A percentile compares a stretch with the other conserved stretches of the same genome.
Conservation (phyloP, 176 grass and related monocot species). For the Bothriochloa decipiens region DNA sequence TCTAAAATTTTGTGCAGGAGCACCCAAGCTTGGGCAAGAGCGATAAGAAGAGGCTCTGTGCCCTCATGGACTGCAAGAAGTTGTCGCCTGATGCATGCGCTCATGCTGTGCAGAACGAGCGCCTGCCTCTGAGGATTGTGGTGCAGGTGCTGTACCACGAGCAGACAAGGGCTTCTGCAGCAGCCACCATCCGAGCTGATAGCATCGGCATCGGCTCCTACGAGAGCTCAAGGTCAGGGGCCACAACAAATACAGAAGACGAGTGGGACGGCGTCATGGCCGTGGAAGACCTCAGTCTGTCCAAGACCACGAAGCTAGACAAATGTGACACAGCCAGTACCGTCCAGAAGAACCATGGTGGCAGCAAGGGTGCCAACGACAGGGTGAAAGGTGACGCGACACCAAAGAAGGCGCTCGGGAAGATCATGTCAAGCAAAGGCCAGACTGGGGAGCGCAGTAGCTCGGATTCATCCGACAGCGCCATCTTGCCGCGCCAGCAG, state of each 20-base stretch:
- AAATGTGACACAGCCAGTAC: conserved; percentile 12
- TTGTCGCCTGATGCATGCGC: conserved; percentile 70
- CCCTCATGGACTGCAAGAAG: conserved; percentile 86
- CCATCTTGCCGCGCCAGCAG: conserved; percentile 48
- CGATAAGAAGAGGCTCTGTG: conserved; percentile 85
- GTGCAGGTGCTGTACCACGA: conserved; percentile 92
- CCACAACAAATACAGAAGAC: conserved; percentile 92
- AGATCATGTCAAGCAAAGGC: conserved; percentile 62
- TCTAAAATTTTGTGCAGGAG: conserved; percentile 57
- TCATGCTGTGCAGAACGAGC: conserved; percentile 94
- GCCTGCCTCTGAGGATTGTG: conserved; percentile 78
- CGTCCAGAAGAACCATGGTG: conserved; percentile 32
- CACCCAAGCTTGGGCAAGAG: conserved; percentile 82
- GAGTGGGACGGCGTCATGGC: conserved; percentile 67
- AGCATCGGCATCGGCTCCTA: conserved; percentile 74
- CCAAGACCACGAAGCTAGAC: conserved; percentile 45
- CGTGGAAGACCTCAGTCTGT: conserved; percentile 53
- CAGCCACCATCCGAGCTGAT: conserved; percentile 61
- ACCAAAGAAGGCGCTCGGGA: conserved; percentile 67
- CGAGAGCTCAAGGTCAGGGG: conserved; percentile 85
- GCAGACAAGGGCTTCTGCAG: conserved; percentile 69
- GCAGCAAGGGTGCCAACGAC: conserved; percentile 39
- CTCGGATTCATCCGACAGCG: conserved; percentile 77
- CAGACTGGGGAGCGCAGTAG: conserved; percentile 64
- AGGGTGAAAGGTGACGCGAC: conserved; percentile 53